These are phyloP conservation scores for Akebia trifoliata DNA, from an alignment of 164 flowering plant species.

Conservation along the genomic window DNA sequence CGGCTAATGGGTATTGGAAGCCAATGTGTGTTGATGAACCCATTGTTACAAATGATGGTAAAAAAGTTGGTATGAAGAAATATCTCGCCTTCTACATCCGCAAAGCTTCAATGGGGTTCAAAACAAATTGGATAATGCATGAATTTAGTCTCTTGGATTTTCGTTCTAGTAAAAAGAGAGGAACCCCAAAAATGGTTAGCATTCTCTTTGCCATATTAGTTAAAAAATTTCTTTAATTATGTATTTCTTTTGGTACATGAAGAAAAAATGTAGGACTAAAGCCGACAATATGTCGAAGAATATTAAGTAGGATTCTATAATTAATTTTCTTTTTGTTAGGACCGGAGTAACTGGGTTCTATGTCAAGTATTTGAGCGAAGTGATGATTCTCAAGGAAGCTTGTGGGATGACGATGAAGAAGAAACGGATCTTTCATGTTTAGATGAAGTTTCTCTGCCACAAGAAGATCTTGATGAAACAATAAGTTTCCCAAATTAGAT, in stretches of 20 bases:
- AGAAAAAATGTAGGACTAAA: too few species aligned
- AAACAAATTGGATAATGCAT: constrained; percentile 65
- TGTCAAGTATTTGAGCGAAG: constrained; percentile 60
- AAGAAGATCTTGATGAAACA: constrained; percentile 82
- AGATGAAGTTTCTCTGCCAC: constrained; percentile 75
- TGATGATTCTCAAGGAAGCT: constrained; percentile 19
- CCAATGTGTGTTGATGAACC: constrained; percentile 52
- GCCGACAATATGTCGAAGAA: too few species aligned
- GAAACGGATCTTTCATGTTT: constrained; percentile 65
- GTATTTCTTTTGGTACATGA: too few species aligned
- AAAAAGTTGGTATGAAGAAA: constrained; percentile 45
- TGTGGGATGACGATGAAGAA: constrained; percentile 38
- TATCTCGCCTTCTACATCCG: constrained; percentile 39
- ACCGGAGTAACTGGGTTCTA: constrained; percentile 54
- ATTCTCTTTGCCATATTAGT: too few species aligned
- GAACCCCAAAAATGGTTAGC: constrained; percentile 33
- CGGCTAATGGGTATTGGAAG: constrained; percentile 73
- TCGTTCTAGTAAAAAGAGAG: constrained; percentile 30
- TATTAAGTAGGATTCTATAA: too few species aligned
- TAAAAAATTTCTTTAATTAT: too few species aligned
- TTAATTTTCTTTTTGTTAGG: constrained; percentile 25
- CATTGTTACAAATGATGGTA: constrained; percentile 25
- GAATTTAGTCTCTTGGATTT: constrained; percentile 45
- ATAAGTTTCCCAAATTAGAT: constrained; percentile 54
- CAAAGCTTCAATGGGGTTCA: constrained; percentile 32